phyloP scores from a whole-genome alignment of 352 stramenopile species.

The Globisporangium viniferum region DNA sequence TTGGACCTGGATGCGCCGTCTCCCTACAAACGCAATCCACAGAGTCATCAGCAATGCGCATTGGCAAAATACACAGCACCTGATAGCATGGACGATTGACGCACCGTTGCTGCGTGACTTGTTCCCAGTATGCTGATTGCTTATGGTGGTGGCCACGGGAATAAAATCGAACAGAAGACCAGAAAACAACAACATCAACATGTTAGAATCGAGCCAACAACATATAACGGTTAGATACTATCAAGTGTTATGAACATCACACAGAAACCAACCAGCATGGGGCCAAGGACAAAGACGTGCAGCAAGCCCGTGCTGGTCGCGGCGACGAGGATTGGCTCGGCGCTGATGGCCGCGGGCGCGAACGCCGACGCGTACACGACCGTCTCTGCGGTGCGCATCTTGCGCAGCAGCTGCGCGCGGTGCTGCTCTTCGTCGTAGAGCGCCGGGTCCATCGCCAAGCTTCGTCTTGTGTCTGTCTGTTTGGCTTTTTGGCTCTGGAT shows the following conservation, averaged over 20 bases:
- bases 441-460: slow-evolving; percentile 42
- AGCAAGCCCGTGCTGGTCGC: slow-evolving; percentile 61
- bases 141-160: no score
- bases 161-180: no score
- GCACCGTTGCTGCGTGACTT: slow-evolving; percentile 35
- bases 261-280: slow-evolving; percentile 25
- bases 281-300: slow-evolving; percentile 51
- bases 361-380: slow-evolving; percentile 60
- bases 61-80: not conserved
- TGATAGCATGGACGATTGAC: slow-evolving; percentile 7
- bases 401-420: slow-evolving; percentile 42
- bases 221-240: no score
- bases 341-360: slow-evolving; percentile 25
- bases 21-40: slow-evolving; percentile 16
- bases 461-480: not conserved
- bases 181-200: no score
- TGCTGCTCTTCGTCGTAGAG: slow-evolving; percentile 56
- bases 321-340: slow-evolving; percentile 50
- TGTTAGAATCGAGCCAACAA: no score
- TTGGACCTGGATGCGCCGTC: slow-evolving; percentile 39
- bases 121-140: slow-evolving; percentile 43
- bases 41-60: not conserved
- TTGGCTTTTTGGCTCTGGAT: not conserved
- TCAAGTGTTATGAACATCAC: not conserved
- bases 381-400: slow-evolving; percentile 49